These are phyloP conservation scores for Macrolepiota albuminosa DNA, from an alignment of 768 basidiomycete species.

Conservation along the genomic window DNA sequence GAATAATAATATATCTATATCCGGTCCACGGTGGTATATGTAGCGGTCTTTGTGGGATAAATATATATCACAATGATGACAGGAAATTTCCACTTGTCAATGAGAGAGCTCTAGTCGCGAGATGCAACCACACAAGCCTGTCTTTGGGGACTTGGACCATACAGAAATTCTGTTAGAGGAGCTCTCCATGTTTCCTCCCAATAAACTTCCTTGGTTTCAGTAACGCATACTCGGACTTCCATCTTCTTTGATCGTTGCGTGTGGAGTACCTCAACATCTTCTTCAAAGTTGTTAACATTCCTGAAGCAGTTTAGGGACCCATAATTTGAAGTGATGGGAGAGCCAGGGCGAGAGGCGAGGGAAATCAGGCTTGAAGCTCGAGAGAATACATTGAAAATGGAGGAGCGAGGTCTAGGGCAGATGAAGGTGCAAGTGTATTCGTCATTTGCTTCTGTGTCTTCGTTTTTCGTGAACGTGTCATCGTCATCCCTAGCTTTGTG, in stretches of 20 bases:
- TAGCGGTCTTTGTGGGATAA: background rate
- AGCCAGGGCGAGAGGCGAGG: constrained; percentile 18
- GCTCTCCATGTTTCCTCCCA: constrained; percentile 11
- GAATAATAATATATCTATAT: background rate
- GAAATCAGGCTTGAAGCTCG: constrained; percentile 22
- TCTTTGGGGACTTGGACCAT: background rate
- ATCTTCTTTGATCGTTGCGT: constrained; percentile 14
- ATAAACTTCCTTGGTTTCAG: constrained; percentile 2
- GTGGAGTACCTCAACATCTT: constrained; percentile 23
- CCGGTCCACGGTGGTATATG: background rate
- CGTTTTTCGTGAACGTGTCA: background rate
- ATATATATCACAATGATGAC: background rate
- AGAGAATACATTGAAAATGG: constrained; percentile 25
- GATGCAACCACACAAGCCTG: background rate
- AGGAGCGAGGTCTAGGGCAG: constrained; percentile 24
- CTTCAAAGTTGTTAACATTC: constrained; percentile 24
- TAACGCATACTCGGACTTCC: constrained; percentile 14
- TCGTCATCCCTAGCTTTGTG: background rate
- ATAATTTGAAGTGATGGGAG: constrained; percentile 15
- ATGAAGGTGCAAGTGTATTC: constrained; percentile 32
- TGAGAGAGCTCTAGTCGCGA: background rate
- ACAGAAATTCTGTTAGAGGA: background rate
- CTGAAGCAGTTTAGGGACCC: constrained; percentile 28
- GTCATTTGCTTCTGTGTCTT: constrained; percentile 22
- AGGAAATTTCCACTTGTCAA: background rate